Base-by-base conservation (phyloP, 768 basidiomycete genomes). In the Clavulina sp. region DNA sequence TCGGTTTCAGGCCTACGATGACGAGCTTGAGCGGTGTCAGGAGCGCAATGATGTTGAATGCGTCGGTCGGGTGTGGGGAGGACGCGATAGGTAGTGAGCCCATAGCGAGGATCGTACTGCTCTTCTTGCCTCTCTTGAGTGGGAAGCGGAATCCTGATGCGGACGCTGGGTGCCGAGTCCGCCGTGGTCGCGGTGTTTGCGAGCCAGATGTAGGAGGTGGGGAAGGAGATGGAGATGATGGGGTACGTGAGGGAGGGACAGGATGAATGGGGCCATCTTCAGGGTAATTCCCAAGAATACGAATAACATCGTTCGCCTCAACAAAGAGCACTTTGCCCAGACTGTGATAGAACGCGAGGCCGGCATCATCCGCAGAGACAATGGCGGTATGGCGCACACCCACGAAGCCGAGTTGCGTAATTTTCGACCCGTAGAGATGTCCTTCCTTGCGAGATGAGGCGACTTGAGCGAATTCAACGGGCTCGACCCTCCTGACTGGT, bases 241-340 rank as follows among this genome's bases (percentile, higher is more conserved):
- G 48, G 31, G 26, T 33, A 48, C 24, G 57, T 29, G n/a, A 36
- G 13, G 29, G 55, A 2, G 53, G 60, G 21, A 49, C 58, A 5
- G 50, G 52, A n/a, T 21, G 54, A 21, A 33, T 46, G 51, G 40
- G 9, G 24, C 18, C 34, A 1, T 58, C 51, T 9, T 80, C 75
- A 3, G 85, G 84, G 60, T 96, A 93, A 59, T 82, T 85, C 1
- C 95, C 95, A 2, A 97, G 72, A 49, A 99, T 86, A 18, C 95
- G 80, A 41, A 97, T 73, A 31, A 86, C 87, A 62, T 99, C 95
- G 16, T 85, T 80, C 9, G 92, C 91, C 43, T 96, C 92, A 4
- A 99, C 81, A 57, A 95, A 95, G 13, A 97, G 71, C 7, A 97
- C 81, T 63, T 87, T 92, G 26, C 95, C 89, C 3, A 99, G 69